Conservation (phyloP, 208 protist genomes). For the Trypanosoma vivax region DNA sequence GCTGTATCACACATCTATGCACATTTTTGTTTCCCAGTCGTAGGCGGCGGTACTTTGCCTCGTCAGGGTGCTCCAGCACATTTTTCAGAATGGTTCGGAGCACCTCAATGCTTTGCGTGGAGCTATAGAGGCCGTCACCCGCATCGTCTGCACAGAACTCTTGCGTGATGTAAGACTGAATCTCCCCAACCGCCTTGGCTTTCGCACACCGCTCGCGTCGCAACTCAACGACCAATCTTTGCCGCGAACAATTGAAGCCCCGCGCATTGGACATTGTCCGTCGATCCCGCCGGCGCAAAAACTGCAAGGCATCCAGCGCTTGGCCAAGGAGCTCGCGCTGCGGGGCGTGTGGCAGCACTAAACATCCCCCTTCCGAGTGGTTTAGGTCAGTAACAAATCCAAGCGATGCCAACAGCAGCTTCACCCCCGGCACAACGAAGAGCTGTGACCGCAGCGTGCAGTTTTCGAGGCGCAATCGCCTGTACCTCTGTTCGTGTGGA, state of each 20-base stretch:
- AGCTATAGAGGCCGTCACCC: slow-evolving; percentile 50
- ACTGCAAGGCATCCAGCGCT: slow-evolving; percentile 14
- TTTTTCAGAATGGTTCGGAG: slow-evolving; percentile 17
- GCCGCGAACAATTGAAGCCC: slow-evolving; percentile 12
- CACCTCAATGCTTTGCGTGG: slow-evolving; percentile 11
- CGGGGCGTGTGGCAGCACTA: slow-evolving; percentile 1
- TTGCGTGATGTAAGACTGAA: slow-evolving; percentile 28
- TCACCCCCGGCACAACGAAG: slow-evolving; percentile 34
- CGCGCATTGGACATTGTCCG: neutral
- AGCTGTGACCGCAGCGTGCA: slow-evolving; percentile 29
- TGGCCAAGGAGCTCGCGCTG: slow-evolving; percentile 18
- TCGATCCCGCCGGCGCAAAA: slow-evolving; percentile 9
- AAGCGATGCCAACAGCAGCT: slow-evolving; percentile 28
- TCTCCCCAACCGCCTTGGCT: slow-evolving; percentile 20
- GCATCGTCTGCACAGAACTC: slow-evolving; percentile 54
- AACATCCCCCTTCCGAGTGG: neutral
- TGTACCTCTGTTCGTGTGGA: slow-evolving; percentile 45
- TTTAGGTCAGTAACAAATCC: slow-evolving; percentile 27
- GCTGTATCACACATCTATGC: slow-evolving; percentile 41
- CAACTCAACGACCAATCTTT: slow-evolving; percentile 26
- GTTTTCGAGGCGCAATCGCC: slow-evolving; percentile 39
- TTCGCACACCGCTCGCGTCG: slow-evolving; percentile 34
- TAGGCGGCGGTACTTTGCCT: slow-evolving; percentile 14
- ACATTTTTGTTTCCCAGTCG: slow-evolving; percentile 25
- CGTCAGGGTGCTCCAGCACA: neutral